Conservation (phyloP, 202 grass and related monocot species). For the Panicum hallii region DNA sequence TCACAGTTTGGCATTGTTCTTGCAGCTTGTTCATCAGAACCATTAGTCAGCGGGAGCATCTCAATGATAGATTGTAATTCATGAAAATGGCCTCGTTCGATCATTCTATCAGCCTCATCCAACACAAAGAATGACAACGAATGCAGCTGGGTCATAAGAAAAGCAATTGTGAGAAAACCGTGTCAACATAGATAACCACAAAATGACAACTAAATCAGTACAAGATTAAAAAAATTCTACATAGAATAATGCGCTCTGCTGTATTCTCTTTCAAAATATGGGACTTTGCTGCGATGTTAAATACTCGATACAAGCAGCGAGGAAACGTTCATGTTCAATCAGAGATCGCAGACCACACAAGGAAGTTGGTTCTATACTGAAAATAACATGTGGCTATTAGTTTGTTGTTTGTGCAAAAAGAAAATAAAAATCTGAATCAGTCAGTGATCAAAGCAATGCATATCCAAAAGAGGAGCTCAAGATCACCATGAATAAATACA, state of each 20-base stretch:
- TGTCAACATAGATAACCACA: slow-evolving; percentile 25
- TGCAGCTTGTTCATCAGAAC: slow-evolving; percentile 48
- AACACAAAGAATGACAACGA: slow-evolving; percentile 96
- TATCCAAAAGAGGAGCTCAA: not conserved
- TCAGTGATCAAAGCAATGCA: not conserved
- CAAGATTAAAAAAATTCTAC: slow-evolving; percentile 23
- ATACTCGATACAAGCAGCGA: not conserved
- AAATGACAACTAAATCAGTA: slow-evolving; percentile 16
- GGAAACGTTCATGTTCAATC: slow-evolving; percentile 29
- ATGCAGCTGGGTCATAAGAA: slow-evolving; percentile 67
- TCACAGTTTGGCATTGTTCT: slow-evolving; percentile 53
- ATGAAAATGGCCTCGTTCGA: slow-evolving; percentile 86
- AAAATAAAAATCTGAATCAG: not conserved
- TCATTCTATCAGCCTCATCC: slow-evolving; percentile 99
- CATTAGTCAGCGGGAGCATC: slow-evolving; percentile 66
- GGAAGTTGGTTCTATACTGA: not conserved
- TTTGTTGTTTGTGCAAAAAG: not conserved
- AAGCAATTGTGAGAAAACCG: slow-evolving; percentile 27
- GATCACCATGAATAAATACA: slow-evolving; percentile 1
- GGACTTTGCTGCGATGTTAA: not conserved
- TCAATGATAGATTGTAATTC: slow-evolving; percentile 98
- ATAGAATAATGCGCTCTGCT: slow-evolving; percentile 15
- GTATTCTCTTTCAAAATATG: slow-evolving; percentile 26
- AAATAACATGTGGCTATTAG: not conserved
- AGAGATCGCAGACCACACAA: not conserved